Evolutionary conservation across 164 flowering plant species (phyloP), one percentile per base, ranked within the genome.

Genomic region (Warburgia ugandensis): DNA sequence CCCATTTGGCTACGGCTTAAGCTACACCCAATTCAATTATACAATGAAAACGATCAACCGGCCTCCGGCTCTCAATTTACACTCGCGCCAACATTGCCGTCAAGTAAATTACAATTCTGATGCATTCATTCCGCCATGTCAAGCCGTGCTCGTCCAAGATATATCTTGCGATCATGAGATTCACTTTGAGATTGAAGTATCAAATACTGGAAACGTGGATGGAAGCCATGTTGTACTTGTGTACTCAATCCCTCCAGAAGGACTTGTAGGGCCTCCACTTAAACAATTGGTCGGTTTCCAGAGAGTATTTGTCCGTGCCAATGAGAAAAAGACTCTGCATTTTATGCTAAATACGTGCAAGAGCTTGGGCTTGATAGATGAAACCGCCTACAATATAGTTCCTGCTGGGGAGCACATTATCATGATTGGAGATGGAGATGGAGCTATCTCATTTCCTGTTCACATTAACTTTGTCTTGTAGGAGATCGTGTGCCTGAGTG

Each of bases 1-100:
- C 29, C 63, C 65, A 22, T 69, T 66, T 37, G 74, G 72, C 14
- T 32, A 67, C 35, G 74, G 77, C 1, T 52, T 35, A 16, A 35
- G 38, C 5, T 73, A 70, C 58, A 39, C 72, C 29, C 32, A 11
- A 1, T 73, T 55, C 67, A 36, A 2, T 20, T 54, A 65, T 22
- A 20, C 14, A 11, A 16, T 35, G 14, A 37, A 37, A 37, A 14
- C 39, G 0, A 40, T 71, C 2, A 10, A 26, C 17, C 55, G 50
- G 4, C 48, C 63, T 1, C 25, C 60, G 2, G 12, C 13, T 2
- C 12, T 46, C 3, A 21, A 50, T 8, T n/a, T 60, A 26, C 25
- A 5, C 30, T 25, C 16, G 14, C 26, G 25, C 21, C 61, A 55
- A 22, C 65, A 65, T 9, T 60, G 69, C 30, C 47, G 21, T 5